Conservation (phyloP, 2,329 filamentous ascomycete species). For the Trichophyton simii region DNA sequence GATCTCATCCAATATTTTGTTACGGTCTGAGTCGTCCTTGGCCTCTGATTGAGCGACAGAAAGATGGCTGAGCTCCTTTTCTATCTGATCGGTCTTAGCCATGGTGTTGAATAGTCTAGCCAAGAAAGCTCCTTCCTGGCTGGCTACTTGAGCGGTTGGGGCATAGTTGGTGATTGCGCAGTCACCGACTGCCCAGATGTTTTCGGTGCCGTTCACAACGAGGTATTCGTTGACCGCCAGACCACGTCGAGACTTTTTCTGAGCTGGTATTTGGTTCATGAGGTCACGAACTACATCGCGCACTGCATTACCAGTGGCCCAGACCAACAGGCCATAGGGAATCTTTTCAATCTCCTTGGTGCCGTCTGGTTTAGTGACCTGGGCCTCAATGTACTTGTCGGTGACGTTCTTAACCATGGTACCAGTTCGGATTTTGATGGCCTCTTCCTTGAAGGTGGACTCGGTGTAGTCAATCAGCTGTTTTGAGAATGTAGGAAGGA, state of each 20-base stretch:
- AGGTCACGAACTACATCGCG: slow-evolving; percentile 83
- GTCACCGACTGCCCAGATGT: slow-evolving; percentile 96
- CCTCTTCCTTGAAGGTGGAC: slow-evolving; percentile 97
- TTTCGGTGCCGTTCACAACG: slow-evolving; percentile 90
- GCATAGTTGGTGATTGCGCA: slow-evolving; percentile 96
- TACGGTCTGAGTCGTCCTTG: slow-evolving; percentile 47
- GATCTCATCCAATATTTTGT: slow-evolving; percentile 58
- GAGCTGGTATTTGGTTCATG: slow-evolving; percentile 80
- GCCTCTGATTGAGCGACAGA: slow-evolving; percentile 54
- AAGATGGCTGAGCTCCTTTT: slow-evolving; percentile 60
- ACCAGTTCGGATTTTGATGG: slow-evolving; percentile 94
- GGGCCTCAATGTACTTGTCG: slow-evolving; percentile 82
- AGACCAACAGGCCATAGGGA: slow-evolving; percentile 90
- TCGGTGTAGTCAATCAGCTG: slow-evolving; percentile 99
- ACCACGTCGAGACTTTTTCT: slow-evolving; percentile 88
- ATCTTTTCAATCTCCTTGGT: slow-evolving; percentile 69
- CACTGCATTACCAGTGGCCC: slow-evolving; percentile 94
- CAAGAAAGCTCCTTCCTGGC: slow-evolving; percentile 90
- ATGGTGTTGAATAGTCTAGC: slow-evolving; percentile 97
- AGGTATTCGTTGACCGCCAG: slow-evolving; percentile 97
- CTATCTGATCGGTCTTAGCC: slow-evolving; percentile 81
- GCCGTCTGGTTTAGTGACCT: slow-evolving; percentile 68
- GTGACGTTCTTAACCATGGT: slow-evolving; percentile 98
- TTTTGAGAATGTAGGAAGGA: slow-evolving; percentile 96
- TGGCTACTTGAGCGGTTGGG: slow-evolving; percentile 89